These are phyloP conservation scores for Penicillium robsamsonii DNA, from an alignment of 495 filamentous ascomycete species.

Conservation along the genomic window DNA sequence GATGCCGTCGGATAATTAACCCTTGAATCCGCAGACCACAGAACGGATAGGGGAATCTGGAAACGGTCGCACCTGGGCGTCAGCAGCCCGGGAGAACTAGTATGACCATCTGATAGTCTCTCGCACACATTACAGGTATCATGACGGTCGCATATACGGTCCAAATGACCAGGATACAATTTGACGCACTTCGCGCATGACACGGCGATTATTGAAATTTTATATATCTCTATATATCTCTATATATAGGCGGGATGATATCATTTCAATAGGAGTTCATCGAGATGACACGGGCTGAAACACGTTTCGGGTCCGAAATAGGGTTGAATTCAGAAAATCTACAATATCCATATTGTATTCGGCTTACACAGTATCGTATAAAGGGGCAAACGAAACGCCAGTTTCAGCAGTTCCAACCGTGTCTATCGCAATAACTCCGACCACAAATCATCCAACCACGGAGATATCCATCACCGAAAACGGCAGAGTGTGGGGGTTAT, in stretches of 20 bases:
- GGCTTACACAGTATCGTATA: not conserved
- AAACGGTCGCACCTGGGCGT: not conserved
- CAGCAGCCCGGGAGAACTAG: not conserved
- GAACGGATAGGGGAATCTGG: not conserved
- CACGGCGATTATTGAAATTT: not conserved
- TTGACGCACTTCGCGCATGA: not conserved
- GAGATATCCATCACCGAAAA: not conserved
- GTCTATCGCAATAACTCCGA: conserved; percentile 6
- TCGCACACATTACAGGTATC: not conserved
- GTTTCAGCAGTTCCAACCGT: not conserved
- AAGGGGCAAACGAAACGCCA: not conserved
- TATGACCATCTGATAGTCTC: conserved; percentile 1
- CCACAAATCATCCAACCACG: not conserved
- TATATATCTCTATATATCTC: not conserved
- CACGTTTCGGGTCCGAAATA: not conserved
- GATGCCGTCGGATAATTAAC: not conserved
- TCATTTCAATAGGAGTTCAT: not conserved
- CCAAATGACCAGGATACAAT: not conserved
- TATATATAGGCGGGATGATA: not conserved
- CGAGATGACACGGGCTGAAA: not conserved
- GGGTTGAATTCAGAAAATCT: not conserved
- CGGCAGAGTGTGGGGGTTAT: not conserved
- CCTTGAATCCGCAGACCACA: not conserved
- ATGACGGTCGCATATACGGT: not conserved
- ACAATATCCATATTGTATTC: not conserved